Base-by-base conservation (phyloP, 371 early-diverging fungal genomes). In the Mortierella sp. region DNA sequence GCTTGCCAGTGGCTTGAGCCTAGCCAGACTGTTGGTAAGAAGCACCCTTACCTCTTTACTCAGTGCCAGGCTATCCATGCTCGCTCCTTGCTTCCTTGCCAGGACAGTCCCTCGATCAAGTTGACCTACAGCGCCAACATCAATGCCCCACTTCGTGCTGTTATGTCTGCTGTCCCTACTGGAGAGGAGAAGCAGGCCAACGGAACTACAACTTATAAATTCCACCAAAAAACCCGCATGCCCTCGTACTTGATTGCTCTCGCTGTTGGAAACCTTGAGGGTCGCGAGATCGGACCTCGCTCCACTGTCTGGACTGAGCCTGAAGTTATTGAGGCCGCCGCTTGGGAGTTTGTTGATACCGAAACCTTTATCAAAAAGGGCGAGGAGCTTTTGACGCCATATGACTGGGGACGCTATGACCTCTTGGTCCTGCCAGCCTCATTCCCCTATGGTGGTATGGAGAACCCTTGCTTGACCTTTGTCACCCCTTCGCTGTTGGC, bases 401-500 rank as follows among this genome's bases (percentile, higher is more conserved):
- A 98, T 80, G 93, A 92, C 72, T 98, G 99, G 99, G 98, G 98
- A 45, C 91, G 95, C 70, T 98, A 98, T 85, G 99, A 98, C 84
- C 85, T 98, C 62, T 88, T 98, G 73, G 93, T 98, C 28, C 88
- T 94, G 39, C 86, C 85, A 12, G 69, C 84, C 49, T 93, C 88
- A 71, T 98, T 89, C 92, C 97, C 97, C 5, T 97, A 93, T 74
- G 99, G 98, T 63, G 98, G 98, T 64, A 99, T 99, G 99, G 99
- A 98, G 89, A 98, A 98, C 87, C 97, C 99, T 12, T 97, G 97
- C 78, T 85, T 98, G 74, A 94, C 95, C 26, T 96, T 95, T 86
- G 94, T 95, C 43, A 94, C 94, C 39, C 94, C 95, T 22, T 95
- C 95, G 24, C 86, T 96, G 30, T 90, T 98, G 72, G 97, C 98